Percentiles rank a stretch among this genome's conserved stretches.
These are phyloP conservation scores for Nakaseomyces sp. DNA, from an alignment of 1,139 yeast species.

Conservation along the genomic window DNA sequence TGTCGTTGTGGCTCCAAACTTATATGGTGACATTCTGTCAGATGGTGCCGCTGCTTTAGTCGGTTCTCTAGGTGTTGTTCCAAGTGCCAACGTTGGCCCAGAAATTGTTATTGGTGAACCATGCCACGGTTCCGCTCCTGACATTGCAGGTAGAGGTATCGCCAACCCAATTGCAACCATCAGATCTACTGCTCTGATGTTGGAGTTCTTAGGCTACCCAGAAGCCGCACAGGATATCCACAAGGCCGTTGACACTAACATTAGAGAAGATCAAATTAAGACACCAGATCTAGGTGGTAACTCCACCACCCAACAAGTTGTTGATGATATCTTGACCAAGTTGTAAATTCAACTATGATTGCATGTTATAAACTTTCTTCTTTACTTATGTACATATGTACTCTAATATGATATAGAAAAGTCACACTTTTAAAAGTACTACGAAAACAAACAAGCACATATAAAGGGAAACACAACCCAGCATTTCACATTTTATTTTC, in stretches of 20 bases:
- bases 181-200: constrained; percentile 93
- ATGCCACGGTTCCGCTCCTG: constrained; percentile 71
- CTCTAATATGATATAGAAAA: too few species aligned
- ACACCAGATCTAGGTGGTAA: constrained; percentile 95
- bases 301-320: constrained; percentile 77
- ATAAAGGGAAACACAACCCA: too few species aligned
- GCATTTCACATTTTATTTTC: too few species aligned
- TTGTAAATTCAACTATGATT: constrained; percentile 12
- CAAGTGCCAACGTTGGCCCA: constrained; percentile 96
- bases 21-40: constrained; percentile 92
- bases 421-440: too few species aligned
- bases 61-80: constrained; percentile 96
- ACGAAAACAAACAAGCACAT: too few species aligned
- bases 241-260: constrained; percentile 89
- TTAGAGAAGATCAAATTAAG: constrained; percentile 67
- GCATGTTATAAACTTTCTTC: neutral
- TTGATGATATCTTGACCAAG: constrained; percentile 53
- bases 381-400: too few species aligned
- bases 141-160: constrained; percentile 9
- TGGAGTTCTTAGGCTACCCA: constrained; percentile 89
- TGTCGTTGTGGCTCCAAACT: constrained; percentile 96
- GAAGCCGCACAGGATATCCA: constrained; percentile 88
- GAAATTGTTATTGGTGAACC: constrained; percentile 96
- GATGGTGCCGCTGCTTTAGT: constrained; percentile 99
- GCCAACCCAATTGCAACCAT: constrained; percentile 96